Evolutionary conservation across 495 filamentous ascomycete genomes (phyloP).

Genomic region (Hyphodiscus hymeniophilus): DNA sequence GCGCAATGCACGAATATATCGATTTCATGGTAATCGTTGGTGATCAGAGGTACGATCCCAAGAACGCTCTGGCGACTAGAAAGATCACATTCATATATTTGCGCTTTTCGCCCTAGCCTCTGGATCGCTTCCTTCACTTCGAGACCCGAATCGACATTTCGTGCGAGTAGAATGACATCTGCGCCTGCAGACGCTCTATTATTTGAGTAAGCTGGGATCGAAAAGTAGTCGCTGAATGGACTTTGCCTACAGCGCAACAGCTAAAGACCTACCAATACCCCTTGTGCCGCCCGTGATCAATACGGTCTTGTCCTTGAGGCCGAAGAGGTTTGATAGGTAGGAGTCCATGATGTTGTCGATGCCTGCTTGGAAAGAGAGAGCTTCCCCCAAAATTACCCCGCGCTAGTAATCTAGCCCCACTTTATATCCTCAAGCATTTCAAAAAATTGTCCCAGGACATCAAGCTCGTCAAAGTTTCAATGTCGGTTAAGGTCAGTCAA

Average conservation of each 20-base stretch:
- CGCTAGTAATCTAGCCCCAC: no score
- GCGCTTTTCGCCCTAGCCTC: constrained; percentile 52
- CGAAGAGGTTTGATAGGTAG: constrained; percentile 30
- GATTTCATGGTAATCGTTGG: constrained; percentile 34
- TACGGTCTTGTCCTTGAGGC: constrained; percentile 59
- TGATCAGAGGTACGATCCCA: constrained; percentile 49
- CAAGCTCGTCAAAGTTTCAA: background rate
- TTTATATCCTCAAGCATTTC: no score
- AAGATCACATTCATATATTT: constrained; percentile 64
- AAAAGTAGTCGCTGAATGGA: background rate
- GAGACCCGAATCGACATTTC: constrained; percentile 17
- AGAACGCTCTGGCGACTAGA: constrained; percentile 48
- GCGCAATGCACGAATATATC: constrained; percentile 72
- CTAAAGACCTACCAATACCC: constrained; percentile 78
- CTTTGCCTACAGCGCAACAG: constrained; percentile 44
- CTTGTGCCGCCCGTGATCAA: constrained; percentile 77
- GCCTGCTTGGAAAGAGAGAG: no score
- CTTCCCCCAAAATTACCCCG: no score
- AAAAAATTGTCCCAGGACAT: no score
- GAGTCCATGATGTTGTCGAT: no score
- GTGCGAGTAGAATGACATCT: constrained; percentile 63
- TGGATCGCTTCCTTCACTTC: constrained; percentile 30
- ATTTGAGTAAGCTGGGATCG: background rate
- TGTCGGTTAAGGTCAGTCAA: constrained; percentile 19
- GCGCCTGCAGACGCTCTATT: constrained; percentile 66